Evolutionary conservation across 306 rosid species (phyloP).

Genomic region (apple (Malus domestica)): ASM211411v1 NC_041803.1:8301501-8302000

Average conservation of each 20-base stretch:
- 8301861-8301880: constrained; percentile 89
- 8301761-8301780: not conserved
- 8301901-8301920: constrained; percentile 92
- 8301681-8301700: not conserved
- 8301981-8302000: constrained; percentile 72
- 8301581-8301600: not conserved
- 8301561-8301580: not conserved
- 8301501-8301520: not conserved
- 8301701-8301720: not conserved
- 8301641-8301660: not conserved
- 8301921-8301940: constrained; percentile 95
- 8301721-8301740: not conserved
- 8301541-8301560: not conserved
- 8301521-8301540: not conserved
- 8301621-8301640: not conserved
- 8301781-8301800: not conserved
- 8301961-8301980: constrained; percentile 99
- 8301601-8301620: not conserved
- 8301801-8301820: constrained; percentile 23
- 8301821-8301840: constrained; percentile 99
- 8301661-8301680: not conserved
- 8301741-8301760: constrained; percentile 4
- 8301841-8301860: constrained; percentile 88
- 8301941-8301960: constrained; percentile 99
- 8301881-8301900: constrained; percentile 97